Percentiles rank a stretch among this genome's conserved stretches.
Evolutionary conservation across 1,284 basidiomycete species (phyloP).

Genomic region (Pseudozyma tsukubaensis): DNA sequence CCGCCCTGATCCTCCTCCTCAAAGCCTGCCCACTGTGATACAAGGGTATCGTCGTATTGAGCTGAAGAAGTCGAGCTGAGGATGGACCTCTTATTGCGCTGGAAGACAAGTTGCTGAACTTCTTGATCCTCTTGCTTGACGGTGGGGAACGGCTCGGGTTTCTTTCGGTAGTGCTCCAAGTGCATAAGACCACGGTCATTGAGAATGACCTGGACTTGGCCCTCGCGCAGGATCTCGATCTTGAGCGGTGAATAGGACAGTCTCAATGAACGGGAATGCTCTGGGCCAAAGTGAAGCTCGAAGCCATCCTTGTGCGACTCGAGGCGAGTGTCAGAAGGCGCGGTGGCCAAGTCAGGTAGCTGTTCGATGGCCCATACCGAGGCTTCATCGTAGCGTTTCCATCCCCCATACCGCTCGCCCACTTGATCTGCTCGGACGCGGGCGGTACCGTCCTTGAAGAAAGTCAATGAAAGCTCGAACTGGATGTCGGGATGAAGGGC

Average conservation of each 20-base stretch:
- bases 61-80: conserved; percentile 31
- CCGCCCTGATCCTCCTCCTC: conserved; percentile 75
- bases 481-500: conserved; percentile 60
- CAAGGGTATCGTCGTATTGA: conserved; percentile 30
- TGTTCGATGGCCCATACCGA: conserved; percentile 59
- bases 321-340: conserved; percentile 20
- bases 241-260: conserved; percentile 59
- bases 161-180: conserved; percentile 88
- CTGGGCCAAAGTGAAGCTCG: conserved; percentile 47
- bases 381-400: conserved; percentile 64
- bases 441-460: conserved; percentile 64
- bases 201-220: conserved; percentile 82
- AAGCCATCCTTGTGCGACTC: conserved; percentile 23
- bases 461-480: conserved; percentile 56
- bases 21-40: conserved; percentile 62
- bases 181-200: conserved; percentile 92
- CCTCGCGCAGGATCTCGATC: conserved; percentile 74
- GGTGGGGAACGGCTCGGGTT: conserved; percentile 60
- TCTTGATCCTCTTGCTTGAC: conserved; percentile 47
- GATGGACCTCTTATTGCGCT: conserved; percentile 49
- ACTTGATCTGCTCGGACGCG: conserved; percentile 63
- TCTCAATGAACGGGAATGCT: conserved; percentile 34
- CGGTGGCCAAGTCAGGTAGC: conserved; percentile 45
- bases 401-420: conserved; percentile 52
- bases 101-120: conserved; percentile 51